Evolutionary conservation across 306 rosid genomes (phyloP).

Genomic region (Cajanus cajan): DNA sequence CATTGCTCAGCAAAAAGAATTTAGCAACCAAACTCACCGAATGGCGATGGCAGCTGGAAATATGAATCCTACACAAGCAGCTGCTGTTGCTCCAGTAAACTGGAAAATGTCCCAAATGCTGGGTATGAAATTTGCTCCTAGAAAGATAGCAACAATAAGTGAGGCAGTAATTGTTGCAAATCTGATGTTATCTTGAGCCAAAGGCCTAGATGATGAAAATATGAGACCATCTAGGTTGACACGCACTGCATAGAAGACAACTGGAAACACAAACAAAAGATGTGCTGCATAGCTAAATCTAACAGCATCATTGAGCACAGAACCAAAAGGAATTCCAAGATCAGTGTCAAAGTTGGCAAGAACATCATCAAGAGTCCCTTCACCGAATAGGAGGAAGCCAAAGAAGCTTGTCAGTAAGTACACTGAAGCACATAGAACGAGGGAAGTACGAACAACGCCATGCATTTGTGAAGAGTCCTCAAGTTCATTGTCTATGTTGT

Average conservation of each 20-base stretch:
- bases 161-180: conserved; percentile 55
- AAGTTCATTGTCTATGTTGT: conserved; percentile 78
- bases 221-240: conserved; percentile 76
- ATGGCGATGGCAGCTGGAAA: conserved; percentile 47
- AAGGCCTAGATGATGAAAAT: conserved; percentile 63
- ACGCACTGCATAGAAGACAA: conserved; percentile 74
- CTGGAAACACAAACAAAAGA: conserved; percentile 85
- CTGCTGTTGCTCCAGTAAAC: conserved; percentile 54
- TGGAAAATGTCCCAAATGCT: conserved; percentile 71
- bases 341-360: conserved; percentile 85
- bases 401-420: conserved; percentile 84
- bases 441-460: conserved; percentile 64
- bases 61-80: conserved; percentile 54
- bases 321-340: conserved; percentile 78
- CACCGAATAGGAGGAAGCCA: conserved; percentile 88
- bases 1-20: background rate
- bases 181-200: conserved; percentile 61
- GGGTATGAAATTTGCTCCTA: conserved; percentile 61
- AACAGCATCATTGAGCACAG: conserved; percentile 68
- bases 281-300: conserved; percentile 91
- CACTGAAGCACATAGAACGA: conserved; percentile 69
- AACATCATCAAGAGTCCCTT: conserved; percentile 78
- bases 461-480: conserved; percentile 69
- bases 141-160: conserved; percentile 39
- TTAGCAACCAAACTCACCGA: conserved; percentile 31